Evolutionary conservation across 495 filamentous ascomycete genomes (phyloP).

Genomic region (Penicillium manginii): DNA sequence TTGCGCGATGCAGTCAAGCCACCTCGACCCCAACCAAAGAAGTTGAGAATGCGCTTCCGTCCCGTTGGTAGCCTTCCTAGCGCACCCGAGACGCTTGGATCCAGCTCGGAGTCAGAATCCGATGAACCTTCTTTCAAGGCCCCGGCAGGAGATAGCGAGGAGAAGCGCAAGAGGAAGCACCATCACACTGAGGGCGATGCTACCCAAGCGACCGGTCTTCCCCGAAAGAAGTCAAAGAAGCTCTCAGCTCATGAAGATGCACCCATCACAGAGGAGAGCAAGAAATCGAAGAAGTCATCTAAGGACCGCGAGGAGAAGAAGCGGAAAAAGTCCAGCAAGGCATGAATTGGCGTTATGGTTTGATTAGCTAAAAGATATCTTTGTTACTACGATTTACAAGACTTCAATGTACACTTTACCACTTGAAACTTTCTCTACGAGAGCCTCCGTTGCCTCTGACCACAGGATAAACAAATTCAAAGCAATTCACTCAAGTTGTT

Average conservation of each 20-base stretch:
- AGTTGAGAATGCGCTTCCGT: conserved; percentile 62
- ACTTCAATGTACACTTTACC: conserved; percentile 28
- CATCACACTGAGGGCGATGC: conserved; percentile 43
- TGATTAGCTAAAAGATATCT: conserved; percentile 29
- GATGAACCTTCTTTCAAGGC: conserved; percentile 46
- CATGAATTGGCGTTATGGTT: conserved; percentile 31
- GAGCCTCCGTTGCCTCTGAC: neutral
- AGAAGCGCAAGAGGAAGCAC: conserved; percentile 45
- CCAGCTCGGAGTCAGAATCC: conserved; percentile 50
- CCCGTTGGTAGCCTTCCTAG: conserved; percentile 55
- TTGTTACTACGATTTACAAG: conserved; percentile 23
- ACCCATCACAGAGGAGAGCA: conserved; percentile 23
- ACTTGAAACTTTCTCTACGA: neutral
- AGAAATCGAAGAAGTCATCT: conserved; percentile 47
- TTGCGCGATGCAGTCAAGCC: conserved; percentile 45
- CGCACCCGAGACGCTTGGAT: conserved; percentile 51
- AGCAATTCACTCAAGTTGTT: neutral
- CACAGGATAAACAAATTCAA: neutral
- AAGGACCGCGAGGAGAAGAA: conserved; percentile 49
- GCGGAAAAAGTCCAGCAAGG: conserved; percentile 47
- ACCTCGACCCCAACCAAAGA: conserved; percentile 57
- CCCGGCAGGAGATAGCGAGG: conserved; percentile 35
- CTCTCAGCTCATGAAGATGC: conserved; percentile 30
- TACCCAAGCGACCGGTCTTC: conserved; percentile 26
- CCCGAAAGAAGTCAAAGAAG: conserved; percentile 53